These are phyloP conservation scores for Trametes hirsuta DNA, from an alignment of 1,284 basidiomycete genomes.

Conservation along the genomic window DNA sequence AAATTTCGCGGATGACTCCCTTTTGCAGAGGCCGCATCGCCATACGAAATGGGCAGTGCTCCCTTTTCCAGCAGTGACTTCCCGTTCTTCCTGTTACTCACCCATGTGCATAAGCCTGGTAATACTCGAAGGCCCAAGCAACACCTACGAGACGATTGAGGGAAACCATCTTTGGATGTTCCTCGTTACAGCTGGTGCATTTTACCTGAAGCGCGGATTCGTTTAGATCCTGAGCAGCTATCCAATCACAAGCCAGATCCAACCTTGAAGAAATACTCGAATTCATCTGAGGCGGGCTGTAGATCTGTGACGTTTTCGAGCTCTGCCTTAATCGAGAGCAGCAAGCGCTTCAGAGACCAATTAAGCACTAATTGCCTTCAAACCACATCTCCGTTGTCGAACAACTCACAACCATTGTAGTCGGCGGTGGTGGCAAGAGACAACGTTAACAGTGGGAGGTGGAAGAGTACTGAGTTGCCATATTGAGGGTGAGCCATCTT, in stretches of 20 bases:
- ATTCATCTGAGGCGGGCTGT: constrained; percentile 61
- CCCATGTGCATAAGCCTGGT: not conserved
- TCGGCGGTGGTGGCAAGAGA: not conserved
- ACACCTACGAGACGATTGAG: constrained; percentile 64
- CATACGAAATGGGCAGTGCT: constrained; percentile 78
- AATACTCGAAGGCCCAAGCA: not conserved
- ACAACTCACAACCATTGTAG: constrained; percentile 38
- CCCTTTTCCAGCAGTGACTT: constrained; percentile 67
- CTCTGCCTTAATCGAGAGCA: constrained; percentile 75
- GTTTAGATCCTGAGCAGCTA: not conserved
- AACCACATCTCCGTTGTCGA: not conserved
- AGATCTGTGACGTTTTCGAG: constrained; percentile 77
- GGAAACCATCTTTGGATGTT: constrained; percentile 68
- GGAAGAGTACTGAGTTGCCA: not conserved
- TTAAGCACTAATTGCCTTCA: not conserved
- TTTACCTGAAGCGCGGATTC: constrained; percentile 55
- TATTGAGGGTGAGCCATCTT: not conserved
- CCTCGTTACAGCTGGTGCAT: constrained; percentile 77
- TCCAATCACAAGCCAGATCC: not conserved
- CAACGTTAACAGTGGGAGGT: not conserved
- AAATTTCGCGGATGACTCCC: constrained; percentile 81
- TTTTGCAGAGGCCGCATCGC: constrained; percentile 75
- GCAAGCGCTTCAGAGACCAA: constrained; percentile 45
- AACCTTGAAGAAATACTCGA: constrained; percentile 81
- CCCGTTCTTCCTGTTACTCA: constrained; percentile 57